Conservation (phyloP, 805 yeast genomes). For the Wickerhamomyces strasburgensis region DNA sequence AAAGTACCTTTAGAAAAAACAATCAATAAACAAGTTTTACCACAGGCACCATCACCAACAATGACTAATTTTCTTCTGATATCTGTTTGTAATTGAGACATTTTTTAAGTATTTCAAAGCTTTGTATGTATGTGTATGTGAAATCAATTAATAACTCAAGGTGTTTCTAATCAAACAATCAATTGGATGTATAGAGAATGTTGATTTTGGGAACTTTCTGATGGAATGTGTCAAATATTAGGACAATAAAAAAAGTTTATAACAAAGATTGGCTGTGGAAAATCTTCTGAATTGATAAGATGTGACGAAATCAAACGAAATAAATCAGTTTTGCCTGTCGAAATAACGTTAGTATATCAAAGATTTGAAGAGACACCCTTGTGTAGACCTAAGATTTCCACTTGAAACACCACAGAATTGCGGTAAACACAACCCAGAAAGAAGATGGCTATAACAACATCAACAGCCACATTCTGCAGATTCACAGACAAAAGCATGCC, state of each 20-base stretch:
- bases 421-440: too few species aligned
- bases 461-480: too few species aligned
- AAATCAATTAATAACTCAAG: neutral
- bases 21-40: conserved; percentile 88
- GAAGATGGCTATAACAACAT: too few species aligned
- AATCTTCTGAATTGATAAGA: neutral
- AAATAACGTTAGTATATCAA: neutral
- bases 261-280: neutral
- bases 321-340: too few species aligned
- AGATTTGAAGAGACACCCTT: too few species aligned
- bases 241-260: too few species aligned
- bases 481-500: too few species aligned
- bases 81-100: conserved; percentile 27
- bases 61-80: conserved; percentile 79
- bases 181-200: conserved; percentile 5
- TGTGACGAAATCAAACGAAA: neutral
- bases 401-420: too few species aligned
- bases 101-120: too few species aligned
- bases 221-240: too few species aligned
- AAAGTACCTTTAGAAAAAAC: conserved; percentile 82
- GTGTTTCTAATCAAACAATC: neutral
- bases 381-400: too few species aligned
- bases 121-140: neutral
- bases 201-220: conserved; percentile 16
- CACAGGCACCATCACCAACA: conserved; percentile 98